Evolutionary conservation across 208 protist species (phyloP).

Genomic region (Acanthamoeba royreba): DNA sequence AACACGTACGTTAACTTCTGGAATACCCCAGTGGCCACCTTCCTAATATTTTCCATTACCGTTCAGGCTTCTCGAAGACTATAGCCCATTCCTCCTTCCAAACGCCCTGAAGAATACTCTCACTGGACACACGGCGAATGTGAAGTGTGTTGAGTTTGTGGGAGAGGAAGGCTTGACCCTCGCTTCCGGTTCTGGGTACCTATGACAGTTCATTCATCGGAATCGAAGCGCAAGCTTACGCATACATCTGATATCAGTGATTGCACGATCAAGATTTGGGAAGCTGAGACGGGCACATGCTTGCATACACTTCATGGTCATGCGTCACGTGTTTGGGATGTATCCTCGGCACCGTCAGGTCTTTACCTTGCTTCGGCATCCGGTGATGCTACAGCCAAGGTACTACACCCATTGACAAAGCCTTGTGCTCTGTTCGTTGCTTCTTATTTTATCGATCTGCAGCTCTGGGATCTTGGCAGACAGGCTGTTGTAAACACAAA

Average conservation of each 20-base stretch:
- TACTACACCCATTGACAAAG: no score
- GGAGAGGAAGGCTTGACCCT: slow-evolving; percentile 61
- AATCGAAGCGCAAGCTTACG: no score
- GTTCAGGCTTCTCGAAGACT: slow-evolving; percentile 70
- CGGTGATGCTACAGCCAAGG: slow-evolving; percentile 65
- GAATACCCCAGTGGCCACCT: no score
- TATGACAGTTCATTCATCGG: no score
- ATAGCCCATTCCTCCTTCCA: slow-evolving; percentile 68
- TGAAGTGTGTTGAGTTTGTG: slow-evolving; percentile 79
- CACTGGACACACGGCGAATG: slow-evolving; percentile 70
- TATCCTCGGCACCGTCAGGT: slow-evolving; percentile 46
- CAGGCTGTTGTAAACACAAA: not conserved
- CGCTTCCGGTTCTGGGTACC: slow-evolving; percentile 62
- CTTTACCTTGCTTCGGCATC: slow-evolving; percentile 46
- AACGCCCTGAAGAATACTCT: slow-evolving; percentile 63
- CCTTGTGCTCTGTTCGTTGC: no score
- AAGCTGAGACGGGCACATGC: slow-evolving; percentile 60
- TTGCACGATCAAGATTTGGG: slow-evolving; percentile 72
- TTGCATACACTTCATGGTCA: slow-evolving; percentile 60
- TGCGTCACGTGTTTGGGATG: slow-evolving; percentile 73
- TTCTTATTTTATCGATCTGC: not conserved
- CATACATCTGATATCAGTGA: no score
- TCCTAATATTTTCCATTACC: no score
- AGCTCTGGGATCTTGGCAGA: not conserved
- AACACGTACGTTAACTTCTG: slow-evolving; percentile 45